These are phyloP conservation scores for Moesziomyces sp. DNA, from an alignment of 1,284 basidiomycete species.

Conservation along the genomic window DNA sequence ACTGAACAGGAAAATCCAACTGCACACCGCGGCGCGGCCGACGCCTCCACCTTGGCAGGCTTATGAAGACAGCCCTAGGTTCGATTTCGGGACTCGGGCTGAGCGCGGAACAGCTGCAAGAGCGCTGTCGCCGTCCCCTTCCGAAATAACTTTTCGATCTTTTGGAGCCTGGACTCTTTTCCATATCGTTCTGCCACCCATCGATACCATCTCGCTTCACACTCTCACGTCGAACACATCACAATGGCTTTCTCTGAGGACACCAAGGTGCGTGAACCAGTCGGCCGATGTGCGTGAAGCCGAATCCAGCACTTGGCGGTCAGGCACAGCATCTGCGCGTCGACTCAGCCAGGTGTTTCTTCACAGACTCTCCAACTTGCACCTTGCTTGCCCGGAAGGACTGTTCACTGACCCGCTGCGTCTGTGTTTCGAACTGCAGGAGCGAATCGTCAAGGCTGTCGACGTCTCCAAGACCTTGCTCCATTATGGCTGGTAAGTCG, in stretches of 20 bases:
- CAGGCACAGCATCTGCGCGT: no score
- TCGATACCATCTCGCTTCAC: conserved; percentile 1
- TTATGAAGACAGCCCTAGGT: neutral
- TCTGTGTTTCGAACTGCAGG: conserved; percentile 27
- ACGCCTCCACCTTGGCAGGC: conserved; percentile 23
- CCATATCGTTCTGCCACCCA: neutral
- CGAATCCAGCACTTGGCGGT: no score
- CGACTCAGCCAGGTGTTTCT: no score
- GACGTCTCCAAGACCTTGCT: conserved; percentile 64
- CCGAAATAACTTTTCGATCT: conserved; percentile 6
- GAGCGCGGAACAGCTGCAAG: neutral
- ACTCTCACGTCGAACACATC: neutral
- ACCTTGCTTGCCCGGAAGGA: neutral
- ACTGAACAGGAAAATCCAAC: neutral
- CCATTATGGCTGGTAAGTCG: conserved; percentile 63
- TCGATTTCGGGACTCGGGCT: conserved; percentile 28
- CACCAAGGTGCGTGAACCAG: conserved; percentile 54
- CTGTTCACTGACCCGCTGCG: neutral
- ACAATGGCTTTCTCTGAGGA: conserved; percentile 63
- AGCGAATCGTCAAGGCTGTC: conserved; percentile 62
- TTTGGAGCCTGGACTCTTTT: neutral
- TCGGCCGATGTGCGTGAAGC: neutral
- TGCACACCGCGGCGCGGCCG: neutral
- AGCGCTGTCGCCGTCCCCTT: neutral
- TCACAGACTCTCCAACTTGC: neutral